Evolutionary conservation across 75 land plant genomes (phyloP).

Genomic region (Isoetes taiwanensis): DNA sequence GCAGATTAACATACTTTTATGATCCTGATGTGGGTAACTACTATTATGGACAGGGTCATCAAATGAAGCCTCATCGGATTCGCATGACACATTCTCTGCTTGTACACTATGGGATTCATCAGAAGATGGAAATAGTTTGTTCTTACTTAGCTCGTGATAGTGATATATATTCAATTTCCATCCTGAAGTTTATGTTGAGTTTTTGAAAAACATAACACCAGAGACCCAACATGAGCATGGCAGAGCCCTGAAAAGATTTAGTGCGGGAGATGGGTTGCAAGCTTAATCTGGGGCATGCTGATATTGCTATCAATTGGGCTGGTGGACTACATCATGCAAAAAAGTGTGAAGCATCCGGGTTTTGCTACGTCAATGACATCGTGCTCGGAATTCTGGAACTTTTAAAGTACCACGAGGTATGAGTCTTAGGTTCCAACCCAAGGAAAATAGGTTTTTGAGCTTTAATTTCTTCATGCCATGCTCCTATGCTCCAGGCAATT

Average conservation of each 20-base stretch:
- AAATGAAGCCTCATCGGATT: conserved; percentile 2
- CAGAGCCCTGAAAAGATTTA: background rate
- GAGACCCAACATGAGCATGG: conserved; percentile 2
- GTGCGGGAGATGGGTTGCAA: conserved; percentile 4
- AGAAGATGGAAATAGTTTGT: background rate
- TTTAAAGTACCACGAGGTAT: conserved; percentile 4
- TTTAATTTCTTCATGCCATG: no score
- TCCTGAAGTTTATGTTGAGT: background rate
- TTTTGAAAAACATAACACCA: background rate
- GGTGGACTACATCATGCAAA: conserved; percentile 2
- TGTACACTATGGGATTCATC: background rate
- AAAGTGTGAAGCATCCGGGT: conserved; percentile 6
- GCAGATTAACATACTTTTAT: background rate
- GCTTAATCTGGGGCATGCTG: conserved; percentile 1
- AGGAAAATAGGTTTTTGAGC: no score
- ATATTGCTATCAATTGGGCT: conserved; percentile 6
- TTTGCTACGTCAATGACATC: conserved; percentile 7
- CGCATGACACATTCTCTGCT: conserved; percentile 5
- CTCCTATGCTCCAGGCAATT: no score
- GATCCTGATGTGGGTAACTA: conserved; percentile 6
- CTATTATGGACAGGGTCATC: conserved; percentile 7
- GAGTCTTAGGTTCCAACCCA: no score
- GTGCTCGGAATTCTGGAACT: conserved; percentile 6
- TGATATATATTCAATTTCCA: conserved; percentile 10
- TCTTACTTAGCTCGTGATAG: background rate